Conservation (phyloP, 2,329 filamentous ascomycete species). For the Zarea fungicola region DNA sequence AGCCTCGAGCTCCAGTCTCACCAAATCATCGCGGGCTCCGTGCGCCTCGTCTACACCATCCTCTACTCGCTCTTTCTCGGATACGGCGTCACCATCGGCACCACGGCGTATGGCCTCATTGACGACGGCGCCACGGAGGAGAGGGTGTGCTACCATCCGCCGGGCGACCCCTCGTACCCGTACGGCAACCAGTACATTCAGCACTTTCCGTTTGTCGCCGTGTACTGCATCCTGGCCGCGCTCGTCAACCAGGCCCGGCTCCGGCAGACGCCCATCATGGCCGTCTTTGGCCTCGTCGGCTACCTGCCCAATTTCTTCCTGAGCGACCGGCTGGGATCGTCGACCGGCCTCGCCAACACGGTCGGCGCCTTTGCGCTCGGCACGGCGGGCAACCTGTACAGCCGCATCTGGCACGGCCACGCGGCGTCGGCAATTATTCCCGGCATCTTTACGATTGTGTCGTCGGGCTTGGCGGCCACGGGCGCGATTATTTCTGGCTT, state of each 20-base stretch:
- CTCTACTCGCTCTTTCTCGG: slow-evolving; percentile 63
- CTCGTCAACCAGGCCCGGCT: slow-evolving; percentile 10
- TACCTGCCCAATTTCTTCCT: slow-evolving; percentile 12
- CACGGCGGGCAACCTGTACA: slow-evolving; percentile 5
- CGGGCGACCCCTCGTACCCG: background rate
- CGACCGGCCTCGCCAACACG: slow-evolving; percentile 5
- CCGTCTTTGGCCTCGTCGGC: slow-evolving; percentile 6
- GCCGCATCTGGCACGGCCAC: slow-evolving; percentile 7
- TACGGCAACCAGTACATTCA: slow-evolving; percentile 8
- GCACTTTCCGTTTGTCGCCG: slow-evolving; percentile 10
- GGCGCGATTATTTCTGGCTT: slow-evolving; percentile 7
- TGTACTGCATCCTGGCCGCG: slow-evolving; percentile 8
- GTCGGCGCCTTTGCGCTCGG: slow-evolving; percentile 12
- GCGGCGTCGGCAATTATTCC: slow-evolving; percentile 12
- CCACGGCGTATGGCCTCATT: slow-evolving; percentile 52
- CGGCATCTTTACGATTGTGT: slow-evolving; percentile 13
- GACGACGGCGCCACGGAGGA: slow-evolving; percentile 44
- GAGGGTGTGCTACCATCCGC: slow-evolving; percentile 38
- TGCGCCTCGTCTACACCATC: slow-evolving; percentile 66
- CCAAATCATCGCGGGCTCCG: slow-evolving; percentile 59
- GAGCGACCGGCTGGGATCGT: background rate
- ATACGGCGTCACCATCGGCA: slow-evolving; percentile 60
- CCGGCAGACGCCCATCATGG: slow-evolving; percentile 12
- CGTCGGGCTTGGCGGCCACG: slow-evolving; percentile 3
- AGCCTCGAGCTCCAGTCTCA: slow-evolving; percentile 60